A percentile compares a stretch with the other conserved stretches of the same genome.
These are phyloP conservation scores for Rubus parviflorus DNA, from an alignment of 306 rosid genomes.

Conservation along the genomic window DNA sequence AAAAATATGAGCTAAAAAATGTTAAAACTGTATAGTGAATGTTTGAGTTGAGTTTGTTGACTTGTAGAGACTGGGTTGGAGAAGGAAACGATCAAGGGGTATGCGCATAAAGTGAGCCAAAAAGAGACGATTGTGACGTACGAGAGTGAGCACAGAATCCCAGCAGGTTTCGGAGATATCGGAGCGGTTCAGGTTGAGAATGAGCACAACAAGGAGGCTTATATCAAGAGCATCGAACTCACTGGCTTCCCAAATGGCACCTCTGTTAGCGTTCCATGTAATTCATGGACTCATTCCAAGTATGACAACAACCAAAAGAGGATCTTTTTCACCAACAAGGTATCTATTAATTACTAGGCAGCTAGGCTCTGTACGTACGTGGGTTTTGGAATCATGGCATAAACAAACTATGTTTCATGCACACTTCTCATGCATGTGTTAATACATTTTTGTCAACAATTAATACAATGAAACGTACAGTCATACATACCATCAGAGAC, in stretches of 20 bases:
- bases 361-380: too few relatives aligned
- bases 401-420: too few relatives aligned
- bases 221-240: constrained; percentile 44
- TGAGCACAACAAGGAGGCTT: constrained; percentile 75
- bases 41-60: too few relatives aligned
- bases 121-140: constrained; percentile 37
- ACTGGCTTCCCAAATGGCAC: constrained; percentile 35
- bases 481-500: constrained; percentile 64
- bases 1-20: too few relatives aligned
- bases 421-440: neutral
- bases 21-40: too few relatives aligned
- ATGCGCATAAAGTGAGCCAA: constrained; percentile 43
- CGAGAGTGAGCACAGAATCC: constrained; percentile 45
- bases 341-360: neutral
- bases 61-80: constrained; percentile 47
- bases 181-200: constrained; percentile 71
- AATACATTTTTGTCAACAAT: neutral
- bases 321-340: constrained; percentile 65
- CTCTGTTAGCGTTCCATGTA: constrained; percentile 37
- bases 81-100: constrained; percentile 47
- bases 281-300: constrained; percentile 72
- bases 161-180: constrained; percentile 54
- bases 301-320: constrained; percentile 47
- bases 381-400: too few relatives aligned
- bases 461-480: too few relatives aligned